Base-by-base conservation (phyloP, 2,329 filamentous ascomycete genomes). In the Talaromyces atroroseus region DNA sequence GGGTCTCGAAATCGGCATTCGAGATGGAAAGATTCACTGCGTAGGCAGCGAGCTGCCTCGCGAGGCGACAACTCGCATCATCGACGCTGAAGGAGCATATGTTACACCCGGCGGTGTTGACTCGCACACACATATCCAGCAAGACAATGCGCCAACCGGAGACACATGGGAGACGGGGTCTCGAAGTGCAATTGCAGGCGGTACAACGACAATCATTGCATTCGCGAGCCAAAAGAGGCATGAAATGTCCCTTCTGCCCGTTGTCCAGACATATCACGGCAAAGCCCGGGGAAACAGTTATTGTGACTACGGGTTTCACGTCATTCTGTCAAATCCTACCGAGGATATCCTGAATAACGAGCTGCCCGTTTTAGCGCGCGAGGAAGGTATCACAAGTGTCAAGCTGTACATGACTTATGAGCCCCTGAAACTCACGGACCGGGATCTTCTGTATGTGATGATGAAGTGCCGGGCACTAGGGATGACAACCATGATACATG, bases 221-320 rank as follows among this genome's bases (percentile, higher is more conserved):
- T 79, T 79, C 60, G 76, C 77, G 2, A 75, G 75, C 4, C 78
- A 80, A 57, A 67, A 69, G 73, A 77, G 63, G 65, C 65, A 66
- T 4, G 72, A 78, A 56, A 69, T 73, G 10, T 77, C 73, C 5
- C 69, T 79, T 2, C 68, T 80, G 0, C 64, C 72, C 29, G 74
- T 73, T 1, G 65, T 80, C 2, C 63, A 69, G 20, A 69, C 68
- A 12, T 77, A 76, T 0, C 76, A 78, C 46, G 68, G 64, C 21
- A 69, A 70, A 56, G 77, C 78, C 23, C 64, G 67, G 18, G 68
- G 71, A 24, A 75, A 74, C 18, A 78, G 75, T 64, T 80, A 79
- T 59, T 71, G 68, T 18, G 78, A 80, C 63, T 80, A 80, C 63
- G 75, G 72, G 4, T 80, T 82, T 59, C 81, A 84, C 56, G 66